Percentiles rank a stretch among this genome's conserved stretches.
Evolutionary conservation across 345 rosid species (phyloP).

Genomic region (Eucalyptus curtisii): DNA sequence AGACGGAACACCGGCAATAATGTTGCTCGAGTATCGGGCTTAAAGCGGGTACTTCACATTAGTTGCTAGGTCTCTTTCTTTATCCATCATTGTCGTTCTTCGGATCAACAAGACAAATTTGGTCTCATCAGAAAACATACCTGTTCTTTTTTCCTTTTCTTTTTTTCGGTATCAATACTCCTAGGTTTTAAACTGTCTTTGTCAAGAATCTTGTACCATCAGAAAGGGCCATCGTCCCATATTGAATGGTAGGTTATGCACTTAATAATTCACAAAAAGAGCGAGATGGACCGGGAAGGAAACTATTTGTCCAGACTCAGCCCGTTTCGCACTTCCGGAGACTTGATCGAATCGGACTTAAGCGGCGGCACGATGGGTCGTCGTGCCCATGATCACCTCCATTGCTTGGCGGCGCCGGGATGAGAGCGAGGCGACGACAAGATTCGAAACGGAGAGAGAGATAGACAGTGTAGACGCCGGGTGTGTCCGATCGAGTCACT

Average conservation of each 20-base stretch:
- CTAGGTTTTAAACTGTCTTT: not conserved
- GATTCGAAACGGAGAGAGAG: not conserved
- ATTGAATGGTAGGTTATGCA: not conserved
- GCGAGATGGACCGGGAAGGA: not conserved
- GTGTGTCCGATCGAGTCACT: not conserved
- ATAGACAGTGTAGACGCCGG: not conserved
- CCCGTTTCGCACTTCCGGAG: not conserved
- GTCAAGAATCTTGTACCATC: not conserved
- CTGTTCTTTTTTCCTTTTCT: not conserved
- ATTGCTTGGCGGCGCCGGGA: not conserved
- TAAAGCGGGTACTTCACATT: not conserved
- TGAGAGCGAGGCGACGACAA: not conserved
- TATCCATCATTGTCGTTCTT: not conserved
- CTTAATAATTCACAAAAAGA: not conserved
- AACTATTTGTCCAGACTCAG: not conserved
- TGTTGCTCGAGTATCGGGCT: not conserved
- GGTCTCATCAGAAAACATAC: not conserved
- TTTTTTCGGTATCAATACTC: not conserved
- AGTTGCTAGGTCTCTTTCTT: not conserved
- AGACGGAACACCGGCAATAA: not conserved
- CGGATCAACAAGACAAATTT: not conserved
- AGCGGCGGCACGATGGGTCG: not conserved
- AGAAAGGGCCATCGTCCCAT: not conserved
- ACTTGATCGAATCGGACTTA: too few relatives aligned
- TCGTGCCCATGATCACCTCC: not conserved